phyloP scores from a whole-genome alignment of 208 protist species.

The Wallacemonas sp. region DNA sequence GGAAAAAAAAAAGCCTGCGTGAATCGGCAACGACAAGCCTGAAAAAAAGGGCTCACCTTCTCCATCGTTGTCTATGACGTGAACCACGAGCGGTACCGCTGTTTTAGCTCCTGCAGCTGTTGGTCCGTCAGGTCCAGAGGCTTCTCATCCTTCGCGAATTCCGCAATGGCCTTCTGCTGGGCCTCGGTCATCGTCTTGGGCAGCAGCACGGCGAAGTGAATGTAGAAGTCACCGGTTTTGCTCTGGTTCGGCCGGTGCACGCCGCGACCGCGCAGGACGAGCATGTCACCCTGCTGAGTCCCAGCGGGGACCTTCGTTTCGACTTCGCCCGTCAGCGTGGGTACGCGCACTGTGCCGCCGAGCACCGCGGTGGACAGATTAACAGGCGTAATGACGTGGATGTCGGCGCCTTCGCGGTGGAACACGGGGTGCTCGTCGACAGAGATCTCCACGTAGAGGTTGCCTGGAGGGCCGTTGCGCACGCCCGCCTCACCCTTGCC shows the following conservation, averaged over 20 bases:
- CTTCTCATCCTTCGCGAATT: conserved; percentile 86
- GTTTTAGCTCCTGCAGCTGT: conserved; percentile 83
- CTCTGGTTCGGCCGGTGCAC: conserved; percentile 84
- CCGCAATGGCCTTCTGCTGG: conserved; percentile 75
- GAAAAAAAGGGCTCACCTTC: too few relatives aligned
- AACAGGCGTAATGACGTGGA: conserved; percentile 81
- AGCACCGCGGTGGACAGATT: conserved; percentile 76
- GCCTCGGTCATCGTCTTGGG: conserved; percentile 79
- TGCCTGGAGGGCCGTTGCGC: conserved; percentile 84
- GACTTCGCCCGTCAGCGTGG: conserved; percentile 80
- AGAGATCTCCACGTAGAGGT: conserved; percentile 88
- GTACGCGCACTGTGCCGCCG: conserved; percentile 73
- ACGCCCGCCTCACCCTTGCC: conserved; percentile 88
- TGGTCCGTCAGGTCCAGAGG: conserved; percentile 67
- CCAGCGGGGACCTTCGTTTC: conserved; percentile 83
- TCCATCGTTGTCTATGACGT: conserved; percentile 24
- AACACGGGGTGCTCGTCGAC: conserved; percentile 89
- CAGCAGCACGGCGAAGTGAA: conserved; percentile 87
- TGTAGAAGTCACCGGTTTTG: conserved; percentile 84
- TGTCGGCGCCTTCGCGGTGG: conserved; percentile 80
- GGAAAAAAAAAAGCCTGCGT: too few relatives aligned
- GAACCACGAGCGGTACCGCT: conserved; percentile 82
- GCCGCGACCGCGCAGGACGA: conserved; percentile 80
- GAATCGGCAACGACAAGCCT: too few relatives aligned
- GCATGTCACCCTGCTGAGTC: conserved; percentile 89